These are phyloP conservation scores for Aristolochia californica DNA, from an alignment of 164 flowering plant species.

Conservation along the genomic window DNA sequence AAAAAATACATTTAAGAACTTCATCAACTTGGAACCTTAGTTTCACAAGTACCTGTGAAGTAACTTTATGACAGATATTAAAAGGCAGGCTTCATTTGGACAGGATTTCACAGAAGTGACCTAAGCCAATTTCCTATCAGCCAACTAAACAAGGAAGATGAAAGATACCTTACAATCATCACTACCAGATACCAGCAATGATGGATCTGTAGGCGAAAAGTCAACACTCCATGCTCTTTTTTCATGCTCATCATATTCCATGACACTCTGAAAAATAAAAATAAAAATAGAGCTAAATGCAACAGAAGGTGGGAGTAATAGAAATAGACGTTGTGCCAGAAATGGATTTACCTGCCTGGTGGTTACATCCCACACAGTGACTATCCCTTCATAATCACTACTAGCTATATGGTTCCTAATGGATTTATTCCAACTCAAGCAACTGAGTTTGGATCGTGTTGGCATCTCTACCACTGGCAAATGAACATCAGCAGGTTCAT, in stretches of 20 bases:
- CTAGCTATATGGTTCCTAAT: slow-evolving; percentile 77
- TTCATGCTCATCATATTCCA: slow-evolving; percentile 99
- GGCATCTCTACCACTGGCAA: slow-evolving; percentile 91
- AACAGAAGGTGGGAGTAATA: too few relatives aligned
- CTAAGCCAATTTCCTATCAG: too few relatives aligned
- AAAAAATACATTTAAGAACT: too few relatives aligned
- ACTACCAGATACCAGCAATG: slow-evolving; percentile 93
- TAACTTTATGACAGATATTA: too few relatives aligned
- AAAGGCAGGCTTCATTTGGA: too few relatives aligned
- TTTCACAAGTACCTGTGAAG: too few relatives aligned
- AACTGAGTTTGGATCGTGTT: slow-evolving; percentile 88
- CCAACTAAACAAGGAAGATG: too few relatives aligned
- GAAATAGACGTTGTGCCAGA: too few relatives aligned
- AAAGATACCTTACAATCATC: slow-evolving; percentile 87
- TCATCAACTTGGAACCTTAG: too few relatives aligned
- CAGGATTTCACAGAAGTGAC: too few relatives aligned
- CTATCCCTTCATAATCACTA: slow-evolving; percentile 94
- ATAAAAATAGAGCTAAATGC: background rate
- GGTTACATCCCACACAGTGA: slow-evolving; percentile 95
- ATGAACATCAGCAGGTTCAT: slow-evolving; percentile 76
- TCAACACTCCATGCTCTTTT: slow-evolving; percentile 99
- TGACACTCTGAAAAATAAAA: slow-evolving; percentile 54
- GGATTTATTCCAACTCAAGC: slow-evolving; percentile 94
- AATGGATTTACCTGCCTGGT: slow-evolving; percentile 60
- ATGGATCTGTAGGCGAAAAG: slow-evolving; percentile 85